Evolutionary conservation across 2,329 filamentous ascomycete genomes (phyloP).

Genomic region (Rachicladosporium sp.): DNA sequence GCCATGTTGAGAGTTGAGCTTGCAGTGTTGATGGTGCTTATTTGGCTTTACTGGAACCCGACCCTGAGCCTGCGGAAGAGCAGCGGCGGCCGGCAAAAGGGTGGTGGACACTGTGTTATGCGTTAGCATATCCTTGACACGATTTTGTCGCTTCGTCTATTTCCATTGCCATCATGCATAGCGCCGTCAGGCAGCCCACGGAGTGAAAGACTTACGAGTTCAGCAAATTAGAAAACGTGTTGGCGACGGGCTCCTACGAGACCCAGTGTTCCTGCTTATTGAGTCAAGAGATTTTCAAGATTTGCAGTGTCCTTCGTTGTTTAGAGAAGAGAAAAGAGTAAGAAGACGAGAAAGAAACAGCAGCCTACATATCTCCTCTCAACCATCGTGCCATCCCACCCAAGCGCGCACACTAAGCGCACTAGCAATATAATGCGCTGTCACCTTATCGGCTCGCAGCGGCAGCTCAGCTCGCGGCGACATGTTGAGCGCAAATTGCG

Average conservation of each 20-base stretch:
- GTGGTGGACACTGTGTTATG: conserved; percentile 62
- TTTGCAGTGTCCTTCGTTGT: neutral
- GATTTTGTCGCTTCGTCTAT: too few relatives aligned
- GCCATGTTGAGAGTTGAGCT: conserved; percentile 54
- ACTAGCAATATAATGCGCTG: conserved; percentile 1
- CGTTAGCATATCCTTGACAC: neutral
- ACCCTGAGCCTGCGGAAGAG: conserved; percentile 65
- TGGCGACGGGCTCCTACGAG: conserved; percentile 46
- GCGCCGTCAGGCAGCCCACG: neutral
- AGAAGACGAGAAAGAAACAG: conserved; percentile 1
- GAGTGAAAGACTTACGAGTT: conserved; percentile 61
- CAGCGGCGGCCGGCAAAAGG: conserved; percentile 94
- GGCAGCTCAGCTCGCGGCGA: conserved; percentile 5
- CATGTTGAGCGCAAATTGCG: conserved; percentile 5
- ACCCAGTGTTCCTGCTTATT: neutral
- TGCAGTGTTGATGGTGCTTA: conserved; percentile 24
- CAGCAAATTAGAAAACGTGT: conserved; percentile 96
- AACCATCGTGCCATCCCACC: conserved; percentile 1
- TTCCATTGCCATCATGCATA: too few relatives aligned
- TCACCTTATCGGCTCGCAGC: neutral
- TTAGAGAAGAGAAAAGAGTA: conserved; percentile 1
- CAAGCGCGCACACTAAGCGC: neutral
- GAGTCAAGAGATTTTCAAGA: neutral
- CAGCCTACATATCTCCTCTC: conserved; percentile 4
- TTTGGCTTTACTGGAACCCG: conserved; percentile 31